Base-by-base conservation (phyloP, 2,329 filamentous ascomycete species). In the Thermoascus crustaceus region DNA sequence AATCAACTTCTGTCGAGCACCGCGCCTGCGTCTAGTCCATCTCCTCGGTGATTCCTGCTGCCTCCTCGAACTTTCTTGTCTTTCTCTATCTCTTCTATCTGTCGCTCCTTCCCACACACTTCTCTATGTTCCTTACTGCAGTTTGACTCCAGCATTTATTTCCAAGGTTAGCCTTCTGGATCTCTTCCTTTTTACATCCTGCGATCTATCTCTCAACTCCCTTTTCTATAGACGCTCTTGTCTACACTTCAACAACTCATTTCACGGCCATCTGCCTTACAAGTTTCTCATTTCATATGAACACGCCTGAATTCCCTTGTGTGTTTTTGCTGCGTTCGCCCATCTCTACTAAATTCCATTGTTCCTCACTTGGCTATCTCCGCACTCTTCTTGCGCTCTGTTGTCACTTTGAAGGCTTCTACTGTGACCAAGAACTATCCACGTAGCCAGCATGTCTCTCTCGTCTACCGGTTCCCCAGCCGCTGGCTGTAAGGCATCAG, bases 401-500 rank as follows among this genome's bases (percentile, higher is more conserved):
- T n/a, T n/a, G n/a, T n/a, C n/a, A n/a, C n/a, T n/a, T n/a, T n/a
- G n/a, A n/a, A n/a, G n/a, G n/a, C n/a, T n/a, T n/a, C n/a, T 29
- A 7, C 13, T 14, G 26, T 24, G 19, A 34, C 7, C 5, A 7
- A 5, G 11, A 16, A 5, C 16, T 26, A 6, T 34, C 17, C 18
- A 20, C 9, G 32, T 35, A 16, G 20, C 29, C 37, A 48, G 32
- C 9, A 59, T 60, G 55, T 49, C 56, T 35, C 47, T 55, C 22
- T 36, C 50, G 17, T 43, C 48, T 17, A 42, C 43, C 10, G 45
- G 40, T 14, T 50, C 55, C 19, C 40, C 53, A 18, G 51, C 41
- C 19, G 39, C 46, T 35, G 42, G 41, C 34, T 48, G 49, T 35
- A 55, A 50, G 29, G 40, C 38, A 4, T 48, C 50, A 10, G 45